Conservation (phyloP, 2,329 filamentous ascomycete genomes). For the Epichloe uncinata region DNA sequence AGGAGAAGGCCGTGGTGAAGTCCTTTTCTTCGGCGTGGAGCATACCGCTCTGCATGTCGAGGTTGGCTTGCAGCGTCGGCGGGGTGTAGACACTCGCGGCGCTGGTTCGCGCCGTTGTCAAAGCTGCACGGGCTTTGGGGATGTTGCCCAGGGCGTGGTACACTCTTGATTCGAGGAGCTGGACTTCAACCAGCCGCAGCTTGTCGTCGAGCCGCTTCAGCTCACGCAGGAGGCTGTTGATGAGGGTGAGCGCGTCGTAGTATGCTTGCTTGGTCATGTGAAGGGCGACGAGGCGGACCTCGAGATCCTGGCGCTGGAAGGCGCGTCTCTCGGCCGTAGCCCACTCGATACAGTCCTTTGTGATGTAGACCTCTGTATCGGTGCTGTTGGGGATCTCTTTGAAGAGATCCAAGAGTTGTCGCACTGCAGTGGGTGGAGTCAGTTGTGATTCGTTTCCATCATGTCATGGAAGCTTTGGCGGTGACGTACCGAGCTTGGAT, state of each 20-base stretch:
- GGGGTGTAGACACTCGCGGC: constrained; percentile 96
- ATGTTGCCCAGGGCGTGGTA: constrained; percentile 97
- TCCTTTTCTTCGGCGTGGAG: constrained; percentile 97
- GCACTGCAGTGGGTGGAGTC: constrained; percentile 45
- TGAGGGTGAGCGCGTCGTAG: constrained; percentile 91
- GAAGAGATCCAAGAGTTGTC: constrained; percentile 92
- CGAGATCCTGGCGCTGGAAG: constrained; percentile 95
- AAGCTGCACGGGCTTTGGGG: constrained; percentile 83
- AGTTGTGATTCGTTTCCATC: not conserved
- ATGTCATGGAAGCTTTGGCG: not conserved
- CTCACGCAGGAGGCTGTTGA: constrained; percentile 91
- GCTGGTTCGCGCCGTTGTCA: constrained; percentile 87
- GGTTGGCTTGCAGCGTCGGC: constrained; percentile 82
- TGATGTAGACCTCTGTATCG: constrained; percentile 88
- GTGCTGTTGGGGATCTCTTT: constrained; percentile 84
- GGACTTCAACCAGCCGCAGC: constrained; percentile 92
- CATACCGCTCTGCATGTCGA: constrained; percentile 99
- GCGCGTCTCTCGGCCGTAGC: constrained; percentile 85
- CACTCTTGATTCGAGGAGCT: constrained; percentile 89
- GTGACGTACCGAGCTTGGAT: constrained; percentile 73
- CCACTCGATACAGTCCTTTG: constrained; percentile 99
- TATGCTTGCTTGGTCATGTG: constrained; percentile 97
- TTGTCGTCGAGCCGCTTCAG: constrained; percentile 98
- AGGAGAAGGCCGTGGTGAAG: constrained; percentile 97
- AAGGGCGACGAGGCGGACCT: constrained; percentile 83